A percentile compares a stretch with the other conserved stretches of the same genome.
Evolutionary conservation across 2,329 filamentous ascomycete species (phyloP).

Genomic region (Fusarium fracticaudum): DNA sequence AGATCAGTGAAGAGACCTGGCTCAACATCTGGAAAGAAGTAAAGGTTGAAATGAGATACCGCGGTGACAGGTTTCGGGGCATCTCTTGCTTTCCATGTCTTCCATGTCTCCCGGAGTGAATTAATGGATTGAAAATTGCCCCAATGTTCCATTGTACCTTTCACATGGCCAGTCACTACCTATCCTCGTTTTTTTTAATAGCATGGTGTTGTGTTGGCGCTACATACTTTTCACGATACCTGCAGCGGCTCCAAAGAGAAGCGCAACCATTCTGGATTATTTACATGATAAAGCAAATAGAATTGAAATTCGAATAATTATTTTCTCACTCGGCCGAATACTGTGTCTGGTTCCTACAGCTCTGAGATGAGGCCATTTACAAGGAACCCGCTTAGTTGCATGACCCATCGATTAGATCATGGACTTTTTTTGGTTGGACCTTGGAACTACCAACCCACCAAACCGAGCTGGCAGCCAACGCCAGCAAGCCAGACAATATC

Average conservation of each 20-base stretch:
- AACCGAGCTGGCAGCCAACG: constrained; percentile 30
- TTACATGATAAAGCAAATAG: neutral
- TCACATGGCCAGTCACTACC: neutral
- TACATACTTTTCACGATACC: neutral
- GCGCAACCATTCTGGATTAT: neutral
- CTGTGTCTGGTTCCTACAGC: neutral
- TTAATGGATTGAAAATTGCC: neutral
- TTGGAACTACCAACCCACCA: constrained; percentile 19
- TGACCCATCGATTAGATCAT: constrained; percentile 42
- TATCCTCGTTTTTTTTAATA: neutral
- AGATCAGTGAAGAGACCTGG: constrained; percentile 45
- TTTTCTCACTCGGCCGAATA: neutral
- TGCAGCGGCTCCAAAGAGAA: neutral
- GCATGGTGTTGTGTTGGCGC: constrained; percentile 1
- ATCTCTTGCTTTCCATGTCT: neutral
- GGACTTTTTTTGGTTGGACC: constrained; percentile 31
- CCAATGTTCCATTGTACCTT: neutral
- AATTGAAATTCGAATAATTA: neutral
- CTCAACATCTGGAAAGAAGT: constrained; percentile 31
- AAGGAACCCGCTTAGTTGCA: constrained; percentile 46
- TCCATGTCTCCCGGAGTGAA: neutral
- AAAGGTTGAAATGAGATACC: neutral
- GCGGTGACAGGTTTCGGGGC: neutral
- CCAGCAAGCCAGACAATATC: constrained; percentile 25
- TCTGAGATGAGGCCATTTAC: neutral